A percentile compares a stretch with the other conserved stretches of the same genome.
Conservation (phyloP, 176 grass and related monocot species). For the Oryza glaberrima region DNA sequence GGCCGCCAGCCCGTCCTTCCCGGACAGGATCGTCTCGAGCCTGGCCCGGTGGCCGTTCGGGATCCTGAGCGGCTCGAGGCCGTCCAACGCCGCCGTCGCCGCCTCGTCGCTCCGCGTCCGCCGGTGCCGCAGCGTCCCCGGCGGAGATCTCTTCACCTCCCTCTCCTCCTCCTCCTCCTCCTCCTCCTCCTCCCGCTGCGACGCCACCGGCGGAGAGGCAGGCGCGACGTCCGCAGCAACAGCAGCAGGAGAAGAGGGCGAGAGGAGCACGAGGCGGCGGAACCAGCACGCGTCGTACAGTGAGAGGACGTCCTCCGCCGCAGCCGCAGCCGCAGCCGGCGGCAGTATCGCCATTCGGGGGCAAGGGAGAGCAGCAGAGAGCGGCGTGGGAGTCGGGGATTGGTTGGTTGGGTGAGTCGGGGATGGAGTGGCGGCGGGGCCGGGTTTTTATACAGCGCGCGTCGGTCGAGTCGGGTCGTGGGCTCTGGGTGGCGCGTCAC, state of each 20-base stretch:
- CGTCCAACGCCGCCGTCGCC: conserved; percentile 33
- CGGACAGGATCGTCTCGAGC: conserved; percentile 69
- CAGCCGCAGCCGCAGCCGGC: neutral
- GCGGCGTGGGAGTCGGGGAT: neutral
- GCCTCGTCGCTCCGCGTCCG: conserved; percentile 61
- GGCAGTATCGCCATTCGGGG: neutral
- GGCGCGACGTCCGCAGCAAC: neutral
- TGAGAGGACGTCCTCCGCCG: conserved; percentile 29
- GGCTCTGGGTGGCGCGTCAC: neutral
- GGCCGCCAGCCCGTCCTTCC: conserved; percentile 50
- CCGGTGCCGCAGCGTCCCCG: conserved; percentile 48
- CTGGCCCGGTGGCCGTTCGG: conserved; percentile 30
- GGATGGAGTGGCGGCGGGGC: conserved; percentile 15
- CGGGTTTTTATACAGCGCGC: conserved; percentile 30
- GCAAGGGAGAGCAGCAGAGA: neutral
- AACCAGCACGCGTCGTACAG: conserved; percentile 84
- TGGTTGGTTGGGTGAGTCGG: neutral
- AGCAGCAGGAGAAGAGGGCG: conserved; percentile 1
- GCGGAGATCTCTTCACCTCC: neutral
- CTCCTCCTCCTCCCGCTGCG: neutral
- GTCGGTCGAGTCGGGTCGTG: neutral
- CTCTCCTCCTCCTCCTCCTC: neutral
- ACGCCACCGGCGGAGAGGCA: neutral
- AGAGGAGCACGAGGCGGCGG: conserved; percentile 57
- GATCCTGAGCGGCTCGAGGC: conserved; percentile 49